Base-by-base conservation (phyloP, 805 yeast genomes). In the Teunomyces barrocoloradensis region DNA sequence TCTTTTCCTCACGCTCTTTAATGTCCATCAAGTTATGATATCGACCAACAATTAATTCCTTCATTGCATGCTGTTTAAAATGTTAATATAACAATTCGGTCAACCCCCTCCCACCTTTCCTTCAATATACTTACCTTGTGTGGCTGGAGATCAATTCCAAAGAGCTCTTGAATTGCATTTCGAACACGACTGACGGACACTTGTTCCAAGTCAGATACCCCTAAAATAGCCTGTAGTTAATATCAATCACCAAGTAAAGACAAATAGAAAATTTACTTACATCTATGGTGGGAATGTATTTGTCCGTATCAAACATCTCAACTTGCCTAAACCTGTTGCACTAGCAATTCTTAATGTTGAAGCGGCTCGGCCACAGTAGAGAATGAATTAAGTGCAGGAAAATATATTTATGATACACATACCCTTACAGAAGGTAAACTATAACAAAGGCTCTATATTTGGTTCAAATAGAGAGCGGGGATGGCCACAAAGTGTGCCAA, bases 111-210 rank as follows among this genome's bases (percentile, higher is more conserved):
- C 6, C 25, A 5, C n/a, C 12, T 9, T 34, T 36, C 18, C 17
- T 12, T 10, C 6, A 5, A 28, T 17, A 6, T 38, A 68, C 75
- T 50, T 69, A 70, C 75, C 55, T 77, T 71, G 48, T 77, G 68
- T 0, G 70, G 68, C 17, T 57, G 66, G 37, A 86, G 71, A 53
- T 85, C 82, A 1, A 76, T 70, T 4, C 76, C 79, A 56, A 82
- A 86, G 28, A 88, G 69, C 51, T 80, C 87, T 59, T 84, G 89
- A n/a, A 88, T 58, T 0, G 91, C 92, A 49, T 76, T 74, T 51
- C 95, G 71, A 20, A 88, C 80, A 59, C 79, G 78, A 62, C 85
- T 85, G 5, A 86, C 89, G 0, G 91, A 80, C 12, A 87, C 81
- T 50, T 78, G 74, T 50, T 84, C 84, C 28, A 86, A 72, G 56